Conservation (phyloP, 2,329 filamentous ascomycete species). For the Ceratocystis huliohia region DNA sequence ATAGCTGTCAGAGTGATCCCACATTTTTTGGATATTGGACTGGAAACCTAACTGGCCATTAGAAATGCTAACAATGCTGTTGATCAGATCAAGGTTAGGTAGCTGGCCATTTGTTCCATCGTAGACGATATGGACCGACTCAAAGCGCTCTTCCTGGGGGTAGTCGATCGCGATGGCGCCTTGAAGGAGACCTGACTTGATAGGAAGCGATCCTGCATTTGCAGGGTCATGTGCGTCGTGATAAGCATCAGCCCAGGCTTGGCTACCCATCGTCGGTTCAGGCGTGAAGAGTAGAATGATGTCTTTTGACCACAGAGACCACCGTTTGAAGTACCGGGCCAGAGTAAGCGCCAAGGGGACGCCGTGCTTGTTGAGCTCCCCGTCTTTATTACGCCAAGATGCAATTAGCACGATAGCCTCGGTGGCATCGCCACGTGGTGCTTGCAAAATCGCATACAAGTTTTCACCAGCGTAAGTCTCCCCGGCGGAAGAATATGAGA, state of each 20-base stretch:
- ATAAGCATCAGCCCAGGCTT: slow-evolving; percentile 97
- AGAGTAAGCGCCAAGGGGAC: slow-evolving; percentile 76
- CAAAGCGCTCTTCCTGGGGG: slow-evolving; percentile 69
- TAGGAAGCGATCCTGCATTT: slow-evolving; percentile 59
- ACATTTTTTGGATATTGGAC: slow-evolving; percentile 75
- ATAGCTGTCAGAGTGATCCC: slow-evolving; percentile 69
- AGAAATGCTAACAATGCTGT: slow-evolving; percentile 79
- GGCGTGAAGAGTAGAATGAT: slow-evolving; percentile 84
- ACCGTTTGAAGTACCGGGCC: slow-evolving; percentile 91
- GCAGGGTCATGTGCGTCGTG: slow-evolving; percentile 71
- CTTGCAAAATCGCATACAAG: slow-evolving; percentile 83
- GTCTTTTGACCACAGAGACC: slow-evolving; percentile 98
- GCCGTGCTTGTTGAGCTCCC: slow-evolving; percentile 70
- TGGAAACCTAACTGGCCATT: slow-evolving; percentile 84
- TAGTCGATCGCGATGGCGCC: slow-evolving; percentile 91
- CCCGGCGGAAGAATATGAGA: slow-evolving; percentile 70
- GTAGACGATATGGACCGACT: slow-evolving; percentile 81
- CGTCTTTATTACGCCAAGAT: slow-evolving; percentile 72
- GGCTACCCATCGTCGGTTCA: slow-evolving; percentile 78
- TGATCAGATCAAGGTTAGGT: slow-evolving; percentile 90
- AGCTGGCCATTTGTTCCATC: slow-evolving; percentile 93
- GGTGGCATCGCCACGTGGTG: slow-evolving; percentile 86
- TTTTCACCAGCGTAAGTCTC: slow-evolving; percentile 69
- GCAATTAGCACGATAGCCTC: slow-evolving; percentile 90
- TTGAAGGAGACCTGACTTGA: slow-evolving; percentile 89